Percentiles rank a stretch among this genome's conserved stretches.
Evolutionary conservation across 345 rosid species (phyloP).

Genomic region (Aethionema arabicum): DNA sequence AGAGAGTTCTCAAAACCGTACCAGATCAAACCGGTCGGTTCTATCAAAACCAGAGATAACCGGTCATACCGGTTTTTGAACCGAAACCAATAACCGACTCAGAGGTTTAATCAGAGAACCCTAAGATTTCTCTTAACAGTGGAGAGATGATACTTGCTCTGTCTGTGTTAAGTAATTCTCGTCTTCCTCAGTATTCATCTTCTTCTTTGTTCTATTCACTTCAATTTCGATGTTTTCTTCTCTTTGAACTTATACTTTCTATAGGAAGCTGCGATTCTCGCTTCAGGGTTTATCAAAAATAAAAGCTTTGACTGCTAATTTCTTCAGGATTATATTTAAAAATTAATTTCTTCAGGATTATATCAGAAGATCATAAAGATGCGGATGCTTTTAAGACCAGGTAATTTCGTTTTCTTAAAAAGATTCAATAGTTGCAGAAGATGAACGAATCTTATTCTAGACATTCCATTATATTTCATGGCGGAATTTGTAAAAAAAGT

Average conservation of each 20-base stretch:
- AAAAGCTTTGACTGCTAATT: conserved; percentile 16
- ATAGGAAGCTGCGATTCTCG: conserved; percentile 19
- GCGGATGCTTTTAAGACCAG: conserved; percentile 33
- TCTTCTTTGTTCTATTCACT: too few relatives aligned
- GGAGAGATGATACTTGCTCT: too few relatives aligned
- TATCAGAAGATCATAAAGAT: conserved; percentile 10
- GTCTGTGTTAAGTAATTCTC: too few relatives aligned
- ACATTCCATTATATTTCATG: not conserved
- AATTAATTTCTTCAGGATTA: conserved; percentile 2
- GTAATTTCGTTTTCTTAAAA: conserved; percentile 12
- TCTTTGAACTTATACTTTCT: conserved; percentile 19
- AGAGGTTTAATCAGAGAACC: too few relatives aligned
- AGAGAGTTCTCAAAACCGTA: too few relatives aligned
- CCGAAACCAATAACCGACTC: too few relatives aligned
- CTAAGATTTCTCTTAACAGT: too few relatives aligned
- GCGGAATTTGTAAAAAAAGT: not conserved
- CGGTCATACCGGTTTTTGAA: too few relatives aligned
- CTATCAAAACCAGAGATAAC: too few relatives aligned
- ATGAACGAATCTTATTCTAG: not conserved
- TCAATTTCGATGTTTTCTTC: not conserved
- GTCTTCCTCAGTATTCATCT: too few relatives aligned
- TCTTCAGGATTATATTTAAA: conserved; percentile 5
- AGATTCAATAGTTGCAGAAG: not conserved
- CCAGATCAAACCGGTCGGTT: too few relatives aligned
- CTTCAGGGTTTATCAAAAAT: not conserved